phyloP scores from a whole-genome alignment of 2,329 filamentous ascomycete species.

The Didymella pinodella region DNA sequence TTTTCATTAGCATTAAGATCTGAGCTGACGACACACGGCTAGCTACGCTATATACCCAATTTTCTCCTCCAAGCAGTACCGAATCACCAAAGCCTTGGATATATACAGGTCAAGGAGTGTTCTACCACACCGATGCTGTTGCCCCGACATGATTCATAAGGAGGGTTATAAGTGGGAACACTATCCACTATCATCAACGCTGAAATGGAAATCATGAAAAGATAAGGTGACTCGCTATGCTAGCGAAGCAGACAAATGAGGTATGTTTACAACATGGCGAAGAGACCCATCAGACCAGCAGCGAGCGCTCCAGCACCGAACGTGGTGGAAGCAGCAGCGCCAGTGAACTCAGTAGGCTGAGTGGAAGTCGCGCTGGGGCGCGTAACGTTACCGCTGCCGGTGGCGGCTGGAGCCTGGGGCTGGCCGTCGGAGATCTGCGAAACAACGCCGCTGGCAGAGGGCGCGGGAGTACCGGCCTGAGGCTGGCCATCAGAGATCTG shows the following conservation, averaged over 20 bases:
- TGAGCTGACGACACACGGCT: conserved; percentile 9
- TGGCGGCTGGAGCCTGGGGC: conserved; percentile 32
- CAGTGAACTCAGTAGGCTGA: conserved; percentile 39
- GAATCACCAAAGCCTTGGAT: conserved; percentile 19
- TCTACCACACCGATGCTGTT: conserved; percentile 21
- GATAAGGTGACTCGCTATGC: conserved; percentile 12
- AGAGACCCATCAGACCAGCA: conserved; percentile 39
- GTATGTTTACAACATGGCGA: conserved; percentile 42
- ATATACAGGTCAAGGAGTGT: conserved; percentile 26
- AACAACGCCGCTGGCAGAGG: conserved; percentile 24
- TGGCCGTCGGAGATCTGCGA: conserved; percentile 40
- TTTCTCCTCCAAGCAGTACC: conserved; percentile 1
- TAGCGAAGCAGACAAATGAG: not conserved
- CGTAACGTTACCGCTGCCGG: conserved; percentile 18
- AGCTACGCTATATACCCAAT: conserved; percentile 10
- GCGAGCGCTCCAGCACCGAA: conserved; percentile 37
- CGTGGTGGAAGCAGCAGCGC: conserved; percentile 37
- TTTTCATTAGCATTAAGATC: conserved; percentile 18
- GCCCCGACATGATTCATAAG: conserved; percentile 21
- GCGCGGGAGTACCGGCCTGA: conserved; percentile 28
- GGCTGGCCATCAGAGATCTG: conserved; percentile 40
- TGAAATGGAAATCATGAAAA: conserved; percentile 8
- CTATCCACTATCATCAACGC: conserved; percentile 17
- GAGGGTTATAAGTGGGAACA: conserved; percentile 24
- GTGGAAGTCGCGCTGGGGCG: conserved; percentile 21